Evolutionary conservation across 1,139 yeast species (phyloP), one percentile per base, ranked within the genome.

Genomic region (Yamadazyma membranifaciens): DNA sequence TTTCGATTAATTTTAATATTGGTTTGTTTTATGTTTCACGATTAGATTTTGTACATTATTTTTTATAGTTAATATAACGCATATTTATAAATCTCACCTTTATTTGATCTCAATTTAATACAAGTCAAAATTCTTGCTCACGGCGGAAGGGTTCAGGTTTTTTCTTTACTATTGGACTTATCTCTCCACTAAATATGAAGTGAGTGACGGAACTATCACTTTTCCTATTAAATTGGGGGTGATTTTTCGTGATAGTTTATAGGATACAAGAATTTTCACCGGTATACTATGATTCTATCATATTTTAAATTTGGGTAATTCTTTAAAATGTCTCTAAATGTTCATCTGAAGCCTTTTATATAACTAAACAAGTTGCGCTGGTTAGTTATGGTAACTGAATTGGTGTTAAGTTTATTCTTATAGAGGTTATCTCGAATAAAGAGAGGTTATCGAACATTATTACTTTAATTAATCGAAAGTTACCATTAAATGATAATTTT

Each of bases 1-100:
- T 37, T 25, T 32, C 29, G 32, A 25, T 26, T 26, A n/a, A 37
- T 25, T 37, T 30, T 28, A 31, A 22, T 27, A n/a, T 30, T 16
- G 14, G 12, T 27, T 14, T 28, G 6, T 37, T 17, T 37, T 20
- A 31, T 31, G 31, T 14, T 33, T 40, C 40, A 30, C 38, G 36
- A 31, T 25, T 29, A 13, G 25, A 30, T 27, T 38, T 38, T 38
- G 42, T 42, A 38, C 36, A 38, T 31, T 38, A 39, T 33, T 15
- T 24, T 25, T 15, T 31, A 20, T 20, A 20, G 24, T 26, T 28
- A 41, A 41, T 28, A 38, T 34, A 34, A 22, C 31, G 37, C 37
- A 37, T 35, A 32, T 29, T 34, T 26, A 13, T 34, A 30, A 20
- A 15, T n/a, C 9, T 26, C 9, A 3, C 31, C 25, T 15, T 32